phyloP scores from a whole-genome alignment of 352 stramenopile genomes.

The Discostella stelligera region DNA sequence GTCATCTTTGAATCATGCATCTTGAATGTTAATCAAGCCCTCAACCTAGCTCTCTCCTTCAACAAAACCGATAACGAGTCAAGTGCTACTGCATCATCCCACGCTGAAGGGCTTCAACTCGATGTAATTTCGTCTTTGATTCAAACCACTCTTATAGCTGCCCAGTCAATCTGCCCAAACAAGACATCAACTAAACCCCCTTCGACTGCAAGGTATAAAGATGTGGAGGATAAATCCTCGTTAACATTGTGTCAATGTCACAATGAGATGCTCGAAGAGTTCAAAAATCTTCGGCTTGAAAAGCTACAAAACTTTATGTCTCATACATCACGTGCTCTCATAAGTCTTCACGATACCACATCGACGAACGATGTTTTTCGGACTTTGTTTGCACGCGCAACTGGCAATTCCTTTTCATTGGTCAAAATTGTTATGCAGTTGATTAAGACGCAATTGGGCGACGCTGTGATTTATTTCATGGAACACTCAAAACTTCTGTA shows the following conservation, averaged over 20 bases:
- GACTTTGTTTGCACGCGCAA: conserved; percentile 51
- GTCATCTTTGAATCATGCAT: conserved; percentile 61
- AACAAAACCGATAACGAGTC: conserved; percentile 21
- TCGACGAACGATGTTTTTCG: conserved; percentile 27
- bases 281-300: conserved; percentile 44
- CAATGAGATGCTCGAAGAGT: conserved; percentile 54
- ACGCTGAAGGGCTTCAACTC: conserved; percentile 16
- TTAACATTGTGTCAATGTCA: conserved; percentile 47
- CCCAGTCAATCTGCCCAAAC: conserved; percentile 35
- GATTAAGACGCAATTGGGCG: conserved; percentile 44
- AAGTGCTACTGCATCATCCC: conserved; percentile 7
- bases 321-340: conserved; percentile 42
- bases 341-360: conserved; percentile 43
- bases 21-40: conserved; percentile 32
- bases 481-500: conserved; percentile 93
- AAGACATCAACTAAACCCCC: conserved; percentile 18
- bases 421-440: conserved; percentile 47
- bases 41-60: conserved; percentile 21
- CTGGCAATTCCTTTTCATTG: conserved; percentile 59
- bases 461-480: conserved; percentile 83
- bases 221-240: conserved; percentile 11
- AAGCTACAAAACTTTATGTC: conserved; percentile 39
- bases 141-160: conserved; percentile 51
- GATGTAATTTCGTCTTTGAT: conserved; percentile 48
- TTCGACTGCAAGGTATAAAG: conserved; percentile 19